Base-by-base conservation (phyloP, 805 yeast genomes). In the Candida vaughaniae region DNA sequence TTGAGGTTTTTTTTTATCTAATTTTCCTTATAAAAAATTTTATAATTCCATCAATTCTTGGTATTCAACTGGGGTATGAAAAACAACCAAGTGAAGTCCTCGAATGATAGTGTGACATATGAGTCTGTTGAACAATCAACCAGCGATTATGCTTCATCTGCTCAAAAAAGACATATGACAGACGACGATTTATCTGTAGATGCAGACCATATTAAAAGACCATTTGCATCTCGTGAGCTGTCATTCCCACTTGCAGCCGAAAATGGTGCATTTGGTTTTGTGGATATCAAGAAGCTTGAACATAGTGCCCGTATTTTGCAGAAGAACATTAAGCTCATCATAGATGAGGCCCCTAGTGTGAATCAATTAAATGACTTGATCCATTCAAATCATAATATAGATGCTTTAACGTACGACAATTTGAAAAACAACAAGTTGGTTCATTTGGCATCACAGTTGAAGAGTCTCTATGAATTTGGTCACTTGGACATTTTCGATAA, bases 381-480 rank as follows among this genome's bases (percentile, higher is more conserved):
- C 2, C 47, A 56, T 9, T 48, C 58, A 11, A 48, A 62, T n/a
- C 44, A 52, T 17, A 48, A 62, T n/a, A 57, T 55, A 8, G 70
- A 69, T 28, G 60, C 66, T 2, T 73, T 75, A 26, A 60, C 79
- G 6, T 48, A 73, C 11, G 65, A 77, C 6, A 73, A 81, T 4
- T 52, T 83, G 30, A 55, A 73, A 7, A 69, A 80, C 39, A 73
- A 68, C 44, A 71, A 74, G 29, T 73, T 82, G 37, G 51, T 86
- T 16, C 71, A 71, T 35, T 55, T 86, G 16, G 87, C 87, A 1
- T 66, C 85, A 0, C 68, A 69, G 42, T 56, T 87, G 41, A 80
- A 80, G 52, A 59, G 80, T 1, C 56, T 78, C 27, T 66, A 82
- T 45, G 59, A 69, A 18, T 42, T 66, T 4, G 75, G 77, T 0